Evolutionary conservation across 139 green algal species (phyloP).

Genomic region (Tetraselmis chui): DNA sequence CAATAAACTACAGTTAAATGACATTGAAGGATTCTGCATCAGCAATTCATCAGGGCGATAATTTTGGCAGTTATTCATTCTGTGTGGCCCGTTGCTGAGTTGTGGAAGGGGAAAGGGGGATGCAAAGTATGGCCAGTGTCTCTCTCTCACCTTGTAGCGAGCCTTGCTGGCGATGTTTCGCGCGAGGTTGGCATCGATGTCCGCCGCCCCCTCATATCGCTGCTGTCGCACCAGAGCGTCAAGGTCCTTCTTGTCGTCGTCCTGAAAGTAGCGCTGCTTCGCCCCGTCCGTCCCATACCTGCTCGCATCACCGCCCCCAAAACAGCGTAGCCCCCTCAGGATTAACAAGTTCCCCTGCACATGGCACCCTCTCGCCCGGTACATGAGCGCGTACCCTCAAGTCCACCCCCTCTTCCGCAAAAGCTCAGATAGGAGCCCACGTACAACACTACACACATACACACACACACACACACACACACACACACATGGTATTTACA

Average conservation of each 20-base stretch:
- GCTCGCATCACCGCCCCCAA: constrained; percentile 2
- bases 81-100: no score
- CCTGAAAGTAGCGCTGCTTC: constrained; percentile 68
- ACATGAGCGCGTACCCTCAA: neutral
- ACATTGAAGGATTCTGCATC: no score
- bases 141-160: neutral
- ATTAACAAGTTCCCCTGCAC: neutral
- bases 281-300: constrained; percentile 39
- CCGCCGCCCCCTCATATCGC: constrained; percentile 21
- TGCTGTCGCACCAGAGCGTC: neutral
- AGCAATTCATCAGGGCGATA: no score
- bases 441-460: no score
- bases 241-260: constrained; percentile 63
- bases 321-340: neutral
- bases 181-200: constrained; percentile 70
- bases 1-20: no score
- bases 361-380: neutral
- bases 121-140: no score
- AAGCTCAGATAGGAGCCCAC: no score
- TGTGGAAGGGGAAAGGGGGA: no score
- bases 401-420: constrained; percentile 4
- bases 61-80: no score
- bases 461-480: no score
- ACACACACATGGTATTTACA: no score
- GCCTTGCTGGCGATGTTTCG: constrained; percentile 50